Percentiles rank a stretch among this genome's conserved stretches.
These are phyloP conservation scores for Fragosphaeria purpurea DNA, from an alignment of 2,329 filamentous ascomycete species.

Conservation along the genomic window DNA sequence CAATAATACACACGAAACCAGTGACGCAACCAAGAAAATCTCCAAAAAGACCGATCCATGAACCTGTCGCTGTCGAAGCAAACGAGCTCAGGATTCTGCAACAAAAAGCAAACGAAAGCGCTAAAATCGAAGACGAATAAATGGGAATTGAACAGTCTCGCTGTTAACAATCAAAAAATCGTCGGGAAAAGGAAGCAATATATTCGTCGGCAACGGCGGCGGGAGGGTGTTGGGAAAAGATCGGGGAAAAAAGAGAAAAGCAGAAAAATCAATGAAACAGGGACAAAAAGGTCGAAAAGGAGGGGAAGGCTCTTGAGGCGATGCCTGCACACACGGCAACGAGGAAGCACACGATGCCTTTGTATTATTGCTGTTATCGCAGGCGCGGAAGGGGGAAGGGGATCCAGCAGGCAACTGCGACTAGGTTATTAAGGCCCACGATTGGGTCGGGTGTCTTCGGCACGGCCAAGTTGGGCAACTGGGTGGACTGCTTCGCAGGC, in stretches of 20 bases:
- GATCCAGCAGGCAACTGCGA: background rate
- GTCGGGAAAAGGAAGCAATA: background rate
- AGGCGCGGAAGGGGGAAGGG: slow-evolving; percentile 1
- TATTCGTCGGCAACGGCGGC: no score
- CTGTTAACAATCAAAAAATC: background rate
- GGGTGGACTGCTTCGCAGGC: background rate
- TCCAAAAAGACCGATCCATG: no score
- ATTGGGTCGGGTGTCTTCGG: slow-evolving; percentile 6
- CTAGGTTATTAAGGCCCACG: background rate
- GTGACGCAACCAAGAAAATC: no score
- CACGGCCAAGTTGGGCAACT: slow-evolving; percentile 3
- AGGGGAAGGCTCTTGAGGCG: background rate
- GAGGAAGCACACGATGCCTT: background rate
- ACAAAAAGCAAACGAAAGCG: background rate
- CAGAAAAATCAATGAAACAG: background rate
- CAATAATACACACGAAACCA: no score
- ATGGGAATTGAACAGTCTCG: no score
- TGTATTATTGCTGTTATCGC: background rate
- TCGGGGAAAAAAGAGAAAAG: background rate
- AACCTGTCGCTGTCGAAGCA: no score
- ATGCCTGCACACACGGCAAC: no score
- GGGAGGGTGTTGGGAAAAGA: background rate
- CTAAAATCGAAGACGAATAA: background rate
- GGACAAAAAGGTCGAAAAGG: background rate
- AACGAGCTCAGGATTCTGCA: no score